phyloP scores from a whole-genome alignment of 352 stramenopile genomes.

The Phytophthora pini region DNA sequence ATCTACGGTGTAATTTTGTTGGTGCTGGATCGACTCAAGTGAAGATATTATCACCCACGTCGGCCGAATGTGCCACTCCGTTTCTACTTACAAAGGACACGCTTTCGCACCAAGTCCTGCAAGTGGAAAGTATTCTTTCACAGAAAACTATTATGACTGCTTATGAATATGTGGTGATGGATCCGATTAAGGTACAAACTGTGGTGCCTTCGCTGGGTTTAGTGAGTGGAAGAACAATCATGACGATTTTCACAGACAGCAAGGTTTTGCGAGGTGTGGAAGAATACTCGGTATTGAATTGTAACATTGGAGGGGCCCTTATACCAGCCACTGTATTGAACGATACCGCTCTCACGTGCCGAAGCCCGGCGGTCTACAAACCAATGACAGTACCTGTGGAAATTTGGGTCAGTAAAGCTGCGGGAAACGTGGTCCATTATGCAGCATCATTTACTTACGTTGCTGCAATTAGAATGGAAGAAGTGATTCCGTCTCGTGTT shows the following conservation, averaged over 20 bases:
- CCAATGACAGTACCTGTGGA: slow-evolving; percentile 35
- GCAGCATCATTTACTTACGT: slow-evolving; percentile 25
- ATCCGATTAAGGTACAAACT: slow-evolving; percentile 28
- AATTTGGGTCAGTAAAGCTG: slow-evolving; percentile 20
- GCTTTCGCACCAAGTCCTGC: slow-evolving; percentile 20
- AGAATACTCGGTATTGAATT: slow-evolving; percentile 32
- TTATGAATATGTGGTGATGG: slow-evolving; percentile 31
- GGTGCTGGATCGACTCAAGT: slow-evolving; percentile 25
- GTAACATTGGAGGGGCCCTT: slow-evolving; percentile 34
- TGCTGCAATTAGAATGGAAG: slow-evolving; percentile 24
- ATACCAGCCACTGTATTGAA: slow-evolving; percentile 29
- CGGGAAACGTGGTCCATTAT: slow-evolving; percentile 6
- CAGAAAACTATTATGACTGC: slow-evolving; percentile 21
- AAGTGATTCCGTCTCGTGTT: slow-evolving; percentile 20
- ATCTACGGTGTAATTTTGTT: slow-evolving; percentile 37
- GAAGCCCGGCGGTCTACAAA: slow-evolving; percentile 26
- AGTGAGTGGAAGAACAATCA: slow-evolving; percentile 21
- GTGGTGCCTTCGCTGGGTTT: slow-evolving; percentile 25
- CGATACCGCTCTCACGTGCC: slow-evolving; percentile 33
- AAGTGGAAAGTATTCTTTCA: slow-evolving; percentile 31
- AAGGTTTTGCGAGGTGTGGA: slow-evolving; percentile 18
- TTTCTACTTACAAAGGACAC: slow-evolving; percentile 26
- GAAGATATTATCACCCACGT: slow-evolving; percentile 15
- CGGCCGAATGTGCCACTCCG: slow-evolving; percentile 17
- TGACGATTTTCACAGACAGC: slow-evolving; percentile 36